Evolutionary conservation across 2,329 filamentous ascomycete genomes (phyloP), one percentile per base, ranked within the genome.

Genomic region (Xenoacremonium recifei): DNA sequence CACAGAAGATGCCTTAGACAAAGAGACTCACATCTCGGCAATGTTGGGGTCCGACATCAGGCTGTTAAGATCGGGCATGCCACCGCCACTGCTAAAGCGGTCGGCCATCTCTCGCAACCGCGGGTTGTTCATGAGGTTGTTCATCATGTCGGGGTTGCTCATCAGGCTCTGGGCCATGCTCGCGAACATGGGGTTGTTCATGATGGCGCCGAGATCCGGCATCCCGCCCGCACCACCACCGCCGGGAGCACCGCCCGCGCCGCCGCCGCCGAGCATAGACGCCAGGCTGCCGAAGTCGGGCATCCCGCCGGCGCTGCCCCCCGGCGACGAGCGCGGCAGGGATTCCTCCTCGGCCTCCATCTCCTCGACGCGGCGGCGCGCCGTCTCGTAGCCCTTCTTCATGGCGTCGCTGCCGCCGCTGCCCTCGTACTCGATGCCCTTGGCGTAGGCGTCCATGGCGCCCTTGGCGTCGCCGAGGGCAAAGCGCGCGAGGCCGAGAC

Each of bases 131-230:
- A 99, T 96, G 44, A 99, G 70, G 65, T 90, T 93, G 63, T 76
- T 79, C 82, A 97, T 86, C 74, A 91, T 82, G 9, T 95, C 88
- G 0, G 93, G 93, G 71, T 99, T 96, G 70, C 83, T 89, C 93
- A 97, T 97, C 41, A 99, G 70, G 68, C 89, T 96, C 74, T 96
- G 89, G 4, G 93, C 93, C 90, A 97, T 96, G 71, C 80, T 87
- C 37, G 90, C 82, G 71, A 99, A 95, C 93, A 97, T 97, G 42
- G 93, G 93, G 73, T 97, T 99, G 75, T 76, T 90, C 90, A 97
- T 95, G 65, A 99, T 84, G 50, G 81, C 80, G 50, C 81, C 71
- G 18, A 99, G 74, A 65, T 97, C 92, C 11, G 91, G 90, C 87
- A 96, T 93, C 40, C 88, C 89, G 38, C 85, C 85, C 6, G 73